phyloP scores from a whole-genome alignment of 2,329 filamentous ascomycete genomes.

The Apiospora saccharicola region DNA sequence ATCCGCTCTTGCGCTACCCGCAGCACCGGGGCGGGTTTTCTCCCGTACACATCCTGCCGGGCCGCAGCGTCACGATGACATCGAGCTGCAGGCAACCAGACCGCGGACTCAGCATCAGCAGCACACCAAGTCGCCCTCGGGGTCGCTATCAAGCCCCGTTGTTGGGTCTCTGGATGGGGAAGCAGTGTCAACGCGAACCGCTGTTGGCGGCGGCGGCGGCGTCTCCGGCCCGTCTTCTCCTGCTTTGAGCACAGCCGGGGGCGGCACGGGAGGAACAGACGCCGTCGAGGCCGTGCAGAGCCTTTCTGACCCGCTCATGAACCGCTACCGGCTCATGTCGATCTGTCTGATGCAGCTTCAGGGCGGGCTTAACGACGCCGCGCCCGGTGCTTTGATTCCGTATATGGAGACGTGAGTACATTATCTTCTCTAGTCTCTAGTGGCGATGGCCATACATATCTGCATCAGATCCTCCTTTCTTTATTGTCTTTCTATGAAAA shows the following conservation, averaged over 20 bases:
- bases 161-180: neutral
- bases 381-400: conserved; percentile 80
- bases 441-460: too few species aligned
- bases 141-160: neutral
- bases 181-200: neutral
- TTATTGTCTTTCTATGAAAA: too few species aligned
- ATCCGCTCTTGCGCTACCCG: conserved; percentile 39
- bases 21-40: conserved; percentile 44
- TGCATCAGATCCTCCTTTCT: too few species aligned
- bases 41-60: conserved; percentile 50
- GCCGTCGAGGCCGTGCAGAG: conserved; percentile 58
- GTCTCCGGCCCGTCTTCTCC: neutral
- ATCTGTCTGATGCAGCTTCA: conserved; percentile 71
- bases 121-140: neutral
- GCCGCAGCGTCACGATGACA: conserved; percentile 37
- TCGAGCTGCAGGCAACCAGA: conserved; percentile 31
- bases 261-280: neutral
- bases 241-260: neutral
- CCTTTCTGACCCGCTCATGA: conserved; percentile 69
- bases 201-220: neutral
- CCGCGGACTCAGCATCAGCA: neutral
- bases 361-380: conserved; percentile 77
- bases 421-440: neutral
- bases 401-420: conserved; percentile 69
- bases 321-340: conserved; percentile 72